Evolutionary conservation across 1,284 basidiomycete genomes (phyloP).

Genomic region (Ustilago loliicola): DNA sequence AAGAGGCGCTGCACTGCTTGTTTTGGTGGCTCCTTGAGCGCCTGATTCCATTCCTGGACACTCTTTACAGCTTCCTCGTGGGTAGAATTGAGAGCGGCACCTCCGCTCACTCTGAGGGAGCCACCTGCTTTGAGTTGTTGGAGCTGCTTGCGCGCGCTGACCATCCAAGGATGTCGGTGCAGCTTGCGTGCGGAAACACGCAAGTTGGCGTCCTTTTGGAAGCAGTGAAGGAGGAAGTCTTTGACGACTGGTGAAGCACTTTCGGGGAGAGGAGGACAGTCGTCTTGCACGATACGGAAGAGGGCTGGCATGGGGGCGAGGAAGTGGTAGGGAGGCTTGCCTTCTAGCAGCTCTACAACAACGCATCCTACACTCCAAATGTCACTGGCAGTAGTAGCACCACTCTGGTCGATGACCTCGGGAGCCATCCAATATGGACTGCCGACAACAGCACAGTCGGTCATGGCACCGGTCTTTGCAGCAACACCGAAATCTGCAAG

Average conservation of each 20-base stretch:
- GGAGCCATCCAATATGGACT: slow-evolving; percentile 71
- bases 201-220: slow-evolving; percentile 96
- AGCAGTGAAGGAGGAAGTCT: slow-evolving; percentile 96
- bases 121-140: slow-evolving; percentile 70
- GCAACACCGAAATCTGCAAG: slow-evolving; percentile 58
- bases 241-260: slow-evolving; percentile 90
- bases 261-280: slow-evolving; percentile 93
- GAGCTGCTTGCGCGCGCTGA: slow-evolving; percentile 83
- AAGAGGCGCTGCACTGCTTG: slow-evolving; percentile 25
- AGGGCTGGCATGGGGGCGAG: slow-evolving; percentile 98
- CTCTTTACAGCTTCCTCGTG: slow-evolving; percentile 93
- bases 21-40: slow-evolving; percentile 81
- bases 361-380: slow-evolving; percentile 97
- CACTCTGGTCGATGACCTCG: slow-evolving; percentile 78
- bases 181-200: slow-evolving; percentile 94
- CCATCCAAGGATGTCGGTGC: slow-evolving; percentile 94
- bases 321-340: slow-evolving; percentile 94
- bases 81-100: slow-evolving; percentile 34
- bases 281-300: slow-evolving; percentile 97
- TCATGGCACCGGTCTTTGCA: slow-evolving; percentile 52
- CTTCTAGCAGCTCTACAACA: slow-evolving; percentile 94
- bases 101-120: slow-evolving; percentile 72
- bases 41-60: slow-evolving; percentile 98
- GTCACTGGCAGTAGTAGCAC: slow-evolving; percentile 95
- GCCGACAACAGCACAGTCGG: slow-evolving; percentile 72